These are phyloP conservation scores for Pyrus hybrid DNA, from an alignment of 331 rosid species.

Conservation along the genomic window DNA sequence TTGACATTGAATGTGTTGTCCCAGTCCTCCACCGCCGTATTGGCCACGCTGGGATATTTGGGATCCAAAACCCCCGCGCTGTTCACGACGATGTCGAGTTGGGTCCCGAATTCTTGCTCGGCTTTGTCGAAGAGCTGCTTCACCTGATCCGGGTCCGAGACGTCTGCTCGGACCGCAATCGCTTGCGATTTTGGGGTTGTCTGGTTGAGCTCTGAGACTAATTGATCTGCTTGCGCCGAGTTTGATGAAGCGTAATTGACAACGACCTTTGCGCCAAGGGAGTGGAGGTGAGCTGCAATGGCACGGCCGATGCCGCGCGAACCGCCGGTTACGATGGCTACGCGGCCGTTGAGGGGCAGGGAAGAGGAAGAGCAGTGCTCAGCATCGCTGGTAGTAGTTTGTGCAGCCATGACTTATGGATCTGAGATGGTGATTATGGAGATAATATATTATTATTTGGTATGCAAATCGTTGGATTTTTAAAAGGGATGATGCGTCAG, in stretches of 20 bases:
- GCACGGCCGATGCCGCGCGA: slow-evolving; percentile 33
- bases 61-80: slow-evolving; percentile 31
- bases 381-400: neutral
- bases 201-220: slow-evolving; percentile 26
- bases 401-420: neutral
- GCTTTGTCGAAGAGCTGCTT: slow-evolving; percentile 30
- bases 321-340: slow-evolving; percentile 28
- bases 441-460: neutral
- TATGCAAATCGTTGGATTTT: no score
- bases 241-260: slow-evolving; percentile 32
- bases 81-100: slow-evolving; percentile 28
- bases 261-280: slow-evolving; percentile 29
- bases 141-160: slow-evolving; percentile 34
- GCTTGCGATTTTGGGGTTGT: slow-evolving; percentile 3
- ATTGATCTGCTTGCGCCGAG: slow-evolving; percentile 17
- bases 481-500: neutral
- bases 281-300: slow-evolving; percentile 28
- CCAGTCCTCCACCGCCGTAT: slow-evolving; percentile 24
- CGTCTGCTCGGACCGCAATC: slow-evolving; percentile 26
- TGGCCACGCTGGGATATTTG: slow-evolving; percentile 23
- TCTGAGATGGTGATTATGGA: neutral
- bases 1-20: slow-evolving; percentile 29
- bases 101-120: slow-evolving; percentile 18
- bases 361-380: neutral
- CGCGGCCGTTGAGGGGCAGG: slow-evolving; percentile 18